These are phyloP conservation scores for Amanita jacksonii DNA, from an alignment of 768 basidiomycete genomes.

Conservation along the genomic window DNA sequence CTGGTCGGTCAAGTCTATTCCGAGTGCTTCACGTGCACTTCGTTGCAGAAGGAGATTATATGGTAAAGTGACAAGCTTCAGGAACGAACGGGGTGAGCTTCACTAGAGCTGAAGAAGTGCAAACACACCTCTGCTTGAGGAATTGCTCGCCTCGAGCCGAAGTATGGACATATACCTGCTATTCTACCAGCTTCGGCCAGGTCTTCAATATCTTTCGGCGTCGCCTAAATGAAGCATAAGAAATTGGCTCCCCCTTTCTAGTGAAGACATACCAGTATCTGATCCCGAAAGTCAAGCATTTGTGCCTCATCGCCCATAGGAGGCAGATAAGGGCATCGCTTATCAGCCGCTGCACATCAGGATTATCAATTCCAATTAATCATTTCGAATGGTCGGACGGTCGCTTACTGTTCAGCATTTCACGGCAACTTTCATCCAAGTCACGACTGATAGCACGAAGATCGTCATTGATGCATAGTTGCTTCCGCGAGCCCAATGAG, in stretches of 20 bases:
- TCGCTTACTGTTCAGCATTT: conserved; percentile 59
- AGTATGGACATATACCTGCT: conserved; percentile 81
- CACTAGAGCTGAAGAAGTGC: background rate
- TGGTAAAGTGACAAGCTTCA: conserved; percentile 80
- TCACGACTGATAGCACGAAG: conserved; percentile 55
- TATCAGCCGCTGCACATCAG: conserved; percentile 40
- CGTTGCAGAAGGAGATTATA: conserved; percentile 88
- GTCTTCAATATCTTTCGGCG: conserved; percentile 92
- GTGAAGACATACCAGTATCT: conserved; percentile 54
- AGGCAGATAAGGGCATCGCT: conserved; percentile 73
- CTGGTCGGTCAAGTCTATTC: conserved; percentile 77
- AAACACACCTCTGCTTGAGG: conserved; percentile 74
- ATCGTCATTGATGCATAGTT: conserved; percentile 86
- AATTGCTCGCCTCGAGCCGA: conserved; percentile 81
- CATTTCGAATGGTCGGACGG: too few relatives aligned
- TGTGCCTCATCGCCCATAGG: conserved; percentile 51
- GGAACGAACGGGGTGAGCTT: background rate
- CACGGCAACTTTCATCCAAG: conserved; percentile 83
- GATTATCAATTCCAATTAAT: background rate
- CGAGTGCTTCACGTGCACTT: conserved; percentile 75
- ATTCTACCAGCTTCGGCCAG: conserved; percentile 65
- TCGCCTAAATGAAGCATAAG: conserved; percentile 41
- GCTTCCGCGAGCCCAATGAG: conserved; percentile 84
- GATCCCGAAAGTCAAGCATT: conserved; percentile 80
- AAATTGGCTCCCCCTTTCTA: background rate